Percentiles rank a stretch among this genome's conserved stretches.
Conservation (phyloP, 176 grass and related monocot genomes). For the Neostapfia colusana region DNA sequence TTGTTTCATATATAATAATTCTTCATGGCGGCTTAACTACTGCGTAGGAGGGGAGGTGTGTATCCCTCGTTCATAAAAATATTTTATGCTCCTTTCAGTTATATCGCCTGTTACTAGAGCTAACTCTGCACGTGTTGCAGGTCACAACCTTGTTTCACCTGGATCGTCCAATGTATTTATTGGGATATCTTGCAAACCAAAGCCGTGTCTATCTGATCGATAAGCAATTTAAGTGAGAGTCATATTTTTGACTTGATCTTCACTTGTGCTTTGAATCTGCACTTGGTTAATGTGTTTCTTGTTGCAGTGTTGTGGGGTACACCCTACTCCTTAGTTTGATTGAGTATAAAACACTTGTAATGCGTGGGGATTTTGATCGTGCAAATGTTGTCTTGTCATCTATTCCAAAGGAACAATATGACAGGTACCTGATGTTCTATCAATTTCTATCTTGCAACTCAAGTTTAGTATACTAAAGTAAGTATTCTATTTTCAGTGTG, state of each 20-base stretch:
- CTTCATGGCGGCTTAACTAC: constrained; percentile 69
- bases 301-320: constrained; percentile 80
- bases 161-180: constrained; percentile 72
- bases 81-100: too few relatives aligned
- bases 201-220: constrained; percentile 75
- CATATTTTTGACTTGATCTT: neutral
- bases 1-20: constrained; percentile 82
- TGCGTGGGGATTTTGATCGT: constrained; percentile 71
- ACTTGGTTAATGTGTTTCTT: neutral
- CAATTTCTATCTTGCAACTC: too few relatives aligned
- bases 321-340: constrained; percentile 83
- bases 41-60: constrained; percentile 68
- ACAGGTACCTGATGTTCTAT: constrained; percentile 38
- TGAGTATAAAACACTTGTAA: constrained; percentile 91
- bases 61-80: too few relatives aligned
- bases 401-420: constrained; percentile 62
- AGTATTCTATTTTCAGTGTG: constrained; percentile 31
- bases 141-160: constrained; percentile 77
- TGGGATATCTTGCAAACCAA: constrained; percentile 71
- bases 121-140: constrained; percentile 25
- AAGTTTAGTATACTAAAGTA: too few relatives aligned
- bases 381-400: constrained; percentile 64
- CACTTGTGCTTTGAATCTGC: too few relatives aligned
- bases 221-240: constrained; percentile 60
- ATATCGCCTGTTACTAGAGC: too few relatives aligned